Percentiles rank a stretch among this genome's conserved stretches.
Conservation (phyloP, 2,329 filamentous ascomycete species). For the Claviceps humidiphila region DNA sequence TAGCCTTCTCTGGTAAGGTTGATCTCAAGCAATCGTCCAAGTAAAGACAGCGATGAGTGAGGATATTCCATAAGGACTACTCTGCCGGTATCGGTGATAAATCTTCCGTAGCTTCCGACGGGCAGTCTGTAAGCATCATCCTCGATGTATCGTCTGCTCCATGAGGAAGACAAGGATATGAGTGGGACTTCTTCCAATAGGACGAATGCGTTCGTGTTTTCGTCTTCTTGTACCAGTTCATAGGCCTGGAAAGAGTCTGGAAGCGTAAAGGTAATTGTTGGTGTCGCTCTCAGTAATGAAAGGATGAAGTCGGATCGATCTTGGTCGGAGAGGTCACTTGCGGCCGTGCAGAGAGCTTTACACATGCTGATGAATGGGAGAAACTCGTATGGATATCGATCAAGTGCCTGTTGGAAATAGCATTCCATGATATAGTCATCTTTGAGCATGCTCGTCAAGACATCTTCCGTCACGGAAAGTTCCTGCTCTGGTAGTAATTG, state of each 20-base stretch:
- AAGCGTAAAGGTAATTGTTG: conserved; percentile 66
- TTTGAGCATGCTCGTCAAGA: conserved; percentile 20
- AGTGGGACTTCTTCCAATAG: conserved; percentile 52
- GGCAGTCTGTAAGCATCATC: conserved; percentile 49
- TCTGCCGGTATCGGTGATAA: conserved; percentile 65
- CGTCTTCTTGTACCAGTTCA: conserved; percentile 68
- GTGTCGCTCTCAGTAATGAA: conserved; percentile 53
- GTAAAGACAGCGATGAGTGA: conserved; percentile 67
- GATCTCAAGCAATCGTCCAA: conserved; percentile 64
- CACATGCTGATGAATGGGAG: conserved; percentile 63
- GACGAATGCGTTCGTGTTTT: conserved; percentile 67
- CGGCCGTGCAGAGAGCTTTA: conserved; percentile 41
- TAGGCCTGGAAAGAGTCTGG: conserved; percentile 61
- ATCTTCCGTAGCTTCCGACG: conserved; percentile 51
- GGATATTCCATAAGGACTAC: conserved; percentile 64
- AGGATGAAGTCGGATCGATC: conserved; percentile 39
- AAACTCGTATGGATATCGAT: conserved; percentile 77
- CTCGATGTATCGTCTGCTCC: conserved; percentile 29
- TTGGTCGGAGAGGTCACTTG: conserved; percentile 15
- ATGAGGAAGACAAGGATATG: conserved; percentile 36
- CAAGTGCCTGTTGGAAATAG: conserved; percentile 54
- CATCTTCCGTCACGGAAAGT: conserved; percentile 20
- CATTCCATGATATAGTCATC: conserved; percentile 37
- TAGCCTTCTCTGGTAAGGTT: conserved; percentile 45
- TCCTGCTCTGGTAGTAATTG: conserved; percentile 28